Percentiles rank a stretch among this genome's conserved stretches.
phyloP scores from a whole-genome alignment of 176 grass and related monocot genomes.

The Oryza nivara region DNA sequence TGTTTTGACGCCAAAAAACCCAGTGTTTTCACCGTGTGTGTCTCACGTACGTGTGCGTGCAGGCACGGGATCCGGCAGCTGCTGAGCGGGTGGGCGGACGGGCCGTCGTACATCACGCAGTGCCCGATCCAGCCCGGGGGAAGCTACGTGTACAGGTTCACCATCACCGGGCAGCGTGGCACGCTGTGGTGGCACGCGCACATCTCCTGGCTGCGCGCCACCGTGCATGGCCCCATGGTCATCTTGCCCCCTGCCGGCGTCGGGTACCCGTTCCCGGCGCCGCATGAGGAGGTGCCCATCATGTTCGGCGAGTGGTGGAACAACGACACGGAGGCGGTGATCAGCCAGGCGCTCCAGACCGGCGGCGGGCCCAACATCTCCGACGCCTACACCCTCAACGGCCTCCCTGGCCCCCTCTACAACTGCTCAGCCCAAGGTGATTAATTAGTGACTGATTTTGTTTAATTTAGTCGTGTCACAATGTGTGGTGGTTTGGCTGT shows the following conservation, averaged over 20 bases:
- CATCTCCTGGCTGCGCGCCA: constrained; percentile 66
- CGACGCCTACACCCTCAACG: constrained; percentile 53
- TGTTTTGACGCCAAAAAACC: not conserved
- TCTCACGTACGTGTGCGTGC: too few species aligned
- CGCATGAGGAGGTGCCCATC: constrained; percentile 44
- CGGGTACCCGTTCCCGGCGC: constrained; percentile 59
- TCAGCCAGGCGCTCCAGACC: constrained; percentile 29
- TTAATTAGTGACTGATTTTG: not conserved
- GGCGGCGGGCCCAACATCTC: constrained; percentile 38
- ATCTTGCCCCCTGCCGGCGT: constrained; percentile 56
- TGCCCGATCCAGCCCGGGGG: constrained; percentile 60
- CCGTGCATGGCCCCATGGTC: constrained; percentile 58
- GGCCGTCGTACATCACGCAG: constrained; percentile 64
- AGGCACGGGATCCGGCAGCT: constrained; percentile 64
- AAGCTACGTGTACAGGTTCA: constrained; percentile 62
- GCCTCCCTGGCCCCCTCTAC: constrained; percentile 35
- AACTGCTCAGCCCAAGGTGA: constrained; percentile 49
- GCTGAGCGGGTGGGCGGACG: constrained; percentile 65
- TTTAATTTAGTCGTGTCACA: too few species aligned
- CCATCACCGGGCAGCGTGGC: constrained; percentile 53
- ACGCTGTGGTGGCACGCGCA: constrained; percentile 82
- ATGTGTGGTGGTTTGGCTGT: not conserved
- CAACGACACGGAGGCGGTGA: constrained; percentile 34
- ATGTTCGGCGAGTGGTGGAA: constrained; percentile 57
- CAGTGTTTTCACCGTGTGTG: not conserved